A percentile compares a stretch with the other conserved stretches of the same genome.
phyloP scores from a whole-genome alignment of 1,284 basidiomycete species.

The Schizophyllum amplum region DNA sequence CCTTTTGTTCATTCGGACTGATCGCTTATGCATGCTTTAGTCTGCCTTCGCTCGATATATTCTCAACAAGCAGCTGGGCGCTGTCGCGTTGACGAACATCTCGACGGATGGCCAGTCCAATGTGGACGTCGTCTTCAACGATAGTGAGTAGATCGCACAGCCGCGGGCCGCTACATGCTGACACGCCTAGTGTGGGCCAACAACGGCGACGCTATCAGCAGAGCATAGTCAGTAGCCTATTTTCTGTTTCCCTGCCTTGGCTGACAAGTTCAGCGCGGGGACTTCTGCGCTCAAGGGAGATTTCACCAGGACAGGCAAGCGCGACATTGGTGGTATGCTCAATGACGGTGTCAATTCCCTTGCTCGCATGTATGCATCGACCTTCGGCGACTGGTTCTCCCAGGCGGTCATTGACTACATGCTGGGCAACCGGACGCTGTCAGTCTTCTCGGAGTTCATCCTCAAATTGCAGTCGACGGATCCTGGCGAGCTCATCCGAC shows the following conservation, averaged over 20 bases:
- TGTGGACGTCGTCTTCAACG: slow-evolving; percentile 80
- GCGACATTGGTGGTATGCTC: slow-evolving; percentile 84
- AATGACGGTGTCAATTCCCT: slow-evolving; percentile 92
- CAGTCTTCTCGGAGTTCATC: slow-evolving; percentile 89
- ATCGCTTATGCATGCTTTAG: slow-evolving; percentile 30
- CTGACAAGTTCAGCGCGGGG: slow-evolving; percentile 49
- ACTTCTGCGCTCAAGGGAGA: slow-evolving; percentile 84
- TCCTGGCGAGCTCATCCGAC: slow-evolving; percentile 78
- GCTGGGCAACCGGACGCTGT: slow-evolving; percentile 77
- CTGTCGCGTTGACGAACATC: slow-evolving; percentile 61
- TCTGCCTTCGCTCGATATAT: slow-evolving; percentile 86
- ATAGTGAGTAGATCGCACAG: slow-evolving; percentile 42
- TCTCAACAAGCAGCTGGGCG: slow-evolving; percentile 73
- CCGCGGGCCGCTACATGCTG: neutral
- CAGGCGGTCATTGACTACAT: slow-evolving; percentile 93
- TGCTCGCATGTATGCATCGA: slow-evolving; percentile 80
- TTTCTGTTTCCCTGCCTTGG: slow-evolving; percentile 1
- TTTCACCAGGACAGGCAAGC: slow-evolving; percentile 73
- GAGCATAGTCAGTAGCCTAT: slow-evolving; percentile 69
- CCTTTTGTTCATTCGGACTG: no score
- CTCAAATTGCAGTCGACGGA: slow-evolving; percentile 83
- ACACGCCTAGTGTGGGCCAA: slow-evolving; percentile 79
- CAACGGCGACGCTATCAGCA: slow-evolving; percentile 85
- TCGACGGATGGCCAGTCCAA: slow-evolving; percentile 44
- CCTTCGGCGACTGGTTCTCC: slow-evolving; percentile 92